phyloP scores from a whole-genome alignment of 2,329 filamentous ascomycete species.

The Neonectria magnoliae region DNA sequence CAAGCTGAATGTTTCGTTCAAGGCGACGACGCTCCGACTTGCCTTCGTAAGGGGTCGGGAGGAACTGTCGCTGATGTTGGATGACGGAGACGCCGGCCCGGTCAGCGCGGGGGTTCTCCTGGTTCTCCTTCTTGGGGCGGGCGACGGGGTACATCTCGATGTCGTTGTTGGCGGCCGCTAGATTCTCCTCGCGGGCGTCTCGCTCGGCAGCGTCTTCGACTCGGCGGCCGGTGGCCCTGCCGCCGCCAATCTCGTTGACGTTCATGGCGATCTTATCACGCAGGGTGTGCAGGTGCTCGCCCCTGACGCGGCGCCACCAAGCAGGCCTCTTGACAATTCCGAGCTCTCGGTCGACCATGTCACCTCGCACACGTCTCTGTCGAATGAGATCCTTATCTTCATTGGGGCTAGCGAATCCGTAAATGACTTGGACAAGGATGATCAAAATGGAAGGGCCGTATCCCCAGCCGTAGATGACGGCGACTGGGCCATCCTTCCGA shows the following conservation, averaged over 20 bases:
- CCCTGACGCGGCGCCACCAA: slow-evolving; percentile 71
- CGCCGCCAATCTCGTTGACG: slow-evolving; percentile 64
- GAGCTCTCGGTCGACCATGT: slow-evolving; percentile 66
- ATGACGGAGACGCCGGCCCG: slow-evolving; percentile 44
- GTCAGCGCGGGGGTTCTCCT: slow-evolving; percentile 46
- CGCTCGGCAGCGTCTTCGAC: slow-evolving; percentile 54
- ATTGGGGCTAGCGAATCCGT: slow-evolving; percentile 72
- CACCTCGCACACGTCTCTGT: slow-evolving; percentile 68
- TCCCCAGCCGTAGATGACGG: slow-evolving; percentile 70
- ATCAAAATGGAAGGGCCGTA: slow-evolving; percentile 69
- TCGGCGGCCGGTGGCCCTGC: slow-evolving; percentile 54
- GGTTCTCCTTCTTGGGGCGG: slow-evolving; percentile 13
- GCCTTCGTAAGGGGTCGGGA: slow-evolving; percentile 48
- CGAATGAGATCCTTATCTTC: slow-evolving; percentile 75
- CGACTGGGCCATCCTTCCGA: slow-evolving; percentile 61
- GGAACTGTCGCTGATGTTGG: slow-evolving; percentile 26
- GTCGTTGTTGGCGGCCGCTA: slow-evolving; percentile 44
- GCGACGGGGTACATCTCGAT: slow-evolving; percentile 53
- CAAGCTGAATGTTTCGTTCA: slow-evolving; percentile 56
- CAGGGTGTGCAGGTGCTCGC: slow-evolving; percentile 56
- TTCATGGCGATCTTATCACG: slow-evolving; percentile 65
- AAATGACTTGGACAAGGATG: slow-evolving; percentile 61
- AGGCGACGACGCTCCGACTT: slow-evolving; percentile 56
- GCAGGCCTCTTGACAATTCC: slow-evolving; percentile 69
- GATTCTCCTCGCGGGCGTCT: slow-evolving; percentile 46